Evolutionary conservation across 169 alveolate species (phyloP), one percentile per base, ranked within the genome.

Genomic region (Cryptosporidium ryanae): DNA sequence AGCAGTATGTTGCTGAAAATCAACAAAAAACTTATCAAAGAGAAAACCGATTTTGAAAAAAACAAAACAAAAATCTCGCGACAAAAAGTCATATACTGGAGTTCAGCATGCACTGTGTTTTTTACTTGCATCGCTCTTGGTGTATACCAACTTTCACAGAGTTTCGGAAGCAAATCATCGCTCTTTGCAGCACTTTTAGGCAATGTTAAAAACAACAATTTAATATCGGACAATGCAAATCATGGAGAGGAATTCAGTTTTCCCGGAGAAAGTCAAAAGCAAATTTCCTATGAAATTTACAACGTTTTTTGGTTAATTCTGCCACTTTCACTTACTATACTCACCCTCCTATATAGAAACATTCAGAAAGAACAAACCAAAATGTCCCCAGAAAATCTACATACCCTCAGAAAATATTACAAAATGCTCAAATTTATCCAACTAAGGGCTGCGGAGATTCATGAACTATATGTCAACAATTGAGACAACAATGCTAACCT

Each of bases 31-130:
- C 32, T 70, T 17, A 70, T 70, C 8, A 23, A 54, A 23, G 55
- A 70, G 46, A 66, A 70, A n/a, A 52, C 67, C 0, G 59, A 70
- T 2, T 50, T 70, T 52, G 84, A 70, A 31, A 70, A 55, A n/a
- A 70, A 70, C 15, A 70, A 13, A 29, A 46, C 50, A 55, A 34
- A 50, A 21, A 15, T 52, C 2, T 27, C 10, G 29, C 29, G 66
- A 34, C 68, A 70, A 38, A 27, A 15, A 50, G 32, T 15, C 23
- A 8, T 70, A 2, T 70, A 70, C 57, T 49, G 29, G 27, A 52
- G 59, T n/a, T 52, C 66, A 13, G 25, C 65, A 7, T 6, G 15
- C 1, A 29, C 29, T n/a, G 48, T 70, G 25, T 10, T 34, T 15
- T 5, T 55, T 6, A 43, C 52, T 32, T 50, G 50, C 54, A 1